Conservation (phyloP, 2,329 filamentous ascomycete species). For the Torrubiella hemipterigena region DNA sequence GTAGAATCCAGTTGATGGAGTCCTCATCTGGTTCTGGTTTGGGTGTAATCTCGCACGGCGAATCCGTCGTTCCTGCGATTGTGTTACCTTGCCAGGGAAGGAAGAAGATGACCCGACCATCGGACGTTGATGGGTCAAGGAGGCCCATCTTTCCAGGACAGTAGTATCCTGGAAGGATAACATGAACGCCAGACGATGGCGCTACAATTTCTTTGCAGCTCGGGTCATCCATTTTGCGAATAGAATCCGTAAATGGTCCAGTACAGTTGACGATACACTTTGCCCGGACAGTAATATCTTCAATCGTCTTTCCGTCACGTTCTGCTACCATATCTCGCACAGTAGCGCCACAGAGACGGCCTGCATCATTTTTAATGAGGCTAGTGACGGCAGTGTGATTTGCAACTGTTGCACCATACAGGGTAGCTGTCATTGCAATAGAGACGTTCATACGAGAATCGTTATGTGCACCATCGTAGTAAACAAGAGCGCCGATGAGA, state of each 20-base stretch:
- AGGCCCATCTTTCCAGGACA: conserved; percentile 77
- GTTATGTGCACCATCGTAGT: conserved; percentile 88
- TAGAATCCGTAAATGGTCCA: conserved; percentile 75
- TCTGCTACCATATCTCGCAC: conserved; percentile 60
- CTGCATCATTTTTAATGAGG: conserved; percentile 61
- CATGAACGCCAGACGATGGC: conserved; percentile 74
- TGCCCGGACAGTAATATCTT: conserved; percentile 61
- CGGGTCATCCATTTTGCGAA: conserved; percentile 74
- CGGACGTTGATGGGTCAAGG: conserved; percentile 76
- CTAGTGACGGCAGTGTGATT: conserved; percentile 75
- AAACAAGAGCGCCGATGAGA: conserved; percentile 71
- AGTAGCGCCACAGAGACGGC: conserved; percentile 60
- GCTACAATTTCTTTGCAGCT: conserved; percentile 66
- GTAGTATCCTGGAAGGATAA: conserved; percentile 80
- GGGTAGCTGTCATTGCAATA: conserved; percentile 75
- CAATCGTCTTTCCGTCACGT: conserved; percentile 42
- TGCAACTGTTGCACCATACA: conserved; percentile 72
- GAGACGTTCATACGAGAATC: conserved; percentile 90
- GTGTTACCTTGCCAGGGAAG: conserved; percentile 89
- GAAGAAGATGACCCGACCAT: conserved; percentile 87
- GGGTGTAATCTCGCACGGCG: conserved; percentile 56
- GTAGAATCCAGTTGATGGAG: conserved; percentile 80
- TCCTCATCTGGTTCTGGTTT: conserved; percentile 71
- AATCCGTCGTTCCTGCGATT: conserved; percentile 80
- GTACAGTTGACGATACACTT: conserved; percentile 83